Evolutionary conservation across 495 filamentous ascomycete species (phyloP).

Genomic region (Trichocladium uniseriatum): DNA sequence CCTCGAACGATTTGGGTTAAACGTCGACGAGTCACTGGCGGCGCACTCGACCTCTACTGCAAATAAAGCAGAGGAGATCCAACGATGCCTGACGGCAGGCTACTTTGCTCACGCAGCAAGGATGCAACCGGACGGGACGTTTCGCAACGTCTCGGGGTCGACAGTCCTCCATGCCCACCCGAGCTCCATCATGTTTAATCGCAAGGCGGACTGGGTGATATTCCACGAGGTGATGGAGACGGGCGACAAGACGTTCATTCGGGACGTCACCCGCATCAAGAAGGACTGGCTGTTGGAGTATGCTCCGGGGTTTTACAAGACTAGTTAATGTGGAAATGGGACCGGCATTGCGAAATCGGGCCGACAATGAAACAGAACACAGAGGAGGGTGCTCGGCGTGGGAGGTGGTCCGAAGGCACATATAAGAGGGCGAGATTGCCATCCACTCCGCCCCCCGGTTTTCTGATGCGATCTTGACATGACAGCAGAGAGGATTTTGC

Average conservation of each 20-base stretch:
- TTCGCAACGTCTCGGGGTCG: slow-evolving; percentile 68
- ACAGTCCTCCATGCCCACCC: slow-evolving; percentile 78
- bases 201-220: slow-evolving; percentile 95
- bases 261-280: slow-evolving; percentile 86
- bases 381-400: not conserved
- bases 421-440: no score
- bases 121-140: slow-evolving; percentile 92
- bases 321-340: slow-evolving; percentile 18
- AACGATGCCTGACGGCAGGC: slow-evolving; percentile 78
- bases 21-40: slow-evolving; percentile 49
- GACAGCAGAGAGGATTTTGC: no score
- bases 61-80: slow-evolving; percentile 58
- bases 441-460: no score
- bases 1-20: slow-evolving; percentile 74
- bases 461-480: no score
- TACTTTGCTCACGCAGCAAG: slow-evolving; percentile 93
- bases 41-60: slow-evolving; percentile 4
- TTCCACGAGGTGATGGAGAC: slow-evolving; percentile 95
- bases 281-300: slow-evolving; percentile 86
- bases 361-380: not conserved
- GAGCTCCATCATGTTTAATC: slow-evolving; percentile 91
- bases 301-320: slow-evolving; percentile 73
- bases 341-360: not conserved
- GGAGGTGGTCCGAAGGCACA: no score
- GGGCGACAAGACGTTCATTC: slow-evolving; percentile 78